Conservation (phyloP, 1,284 basidiomycete species). For the Cryptococcus jaspeensis region DNA sequence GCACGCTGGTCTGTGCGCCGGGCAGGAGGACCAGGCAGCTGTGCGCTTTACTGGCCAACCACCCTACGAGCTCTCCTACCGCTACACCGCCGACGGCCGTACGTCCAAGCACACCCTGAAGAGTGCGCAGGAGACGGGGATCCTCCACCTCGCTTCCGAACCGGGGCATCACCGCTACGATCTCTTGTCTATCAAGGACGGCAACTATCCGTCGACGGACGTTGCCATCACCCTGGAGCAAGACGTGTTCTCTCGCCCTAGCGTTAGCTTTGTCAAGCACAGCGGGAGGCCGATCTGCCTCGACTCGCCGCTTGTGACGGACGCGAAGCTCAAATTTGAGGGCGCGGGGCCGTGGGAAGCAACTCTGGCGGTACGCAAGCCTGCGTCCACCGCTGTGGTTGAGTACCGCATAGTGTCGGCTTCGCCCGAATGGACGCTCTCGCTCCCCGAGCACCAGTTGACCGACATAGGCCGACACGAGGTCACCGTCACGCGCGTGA, state of each 20-base stretch:
- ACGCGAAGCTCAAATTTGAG: slow-evolving; percentile 65
- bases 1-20: slow-evolving; percentile 75
- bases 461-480: slow-evolving; percentile 75
- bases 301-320: slow-evolving; percentile 52
- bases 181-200: slow-evolving; percentile 82
- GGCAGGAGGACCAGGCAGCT: slow-evolving; percentile 72
- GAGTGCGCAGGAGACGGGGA: slow-evolving; percentile 75
- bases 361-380: slow-evolving; percentile 69
- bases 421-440: slow-evolving; percentile 71
- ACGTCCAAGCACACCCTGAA: slow-evolving; percentile 69
- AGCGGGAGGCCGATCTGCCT: slow-evolving; percentile 73
- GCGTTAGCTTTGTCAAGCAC: slow-evolving; percentile 68
- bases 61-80: slow-evolving; percentile 72
- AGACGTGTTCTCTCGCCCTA: slow-evolving; percentile 72
- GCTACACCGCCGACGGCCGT: slow-evolving; percentile 53
- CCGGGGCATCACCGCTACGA: slow-evolving; percentile 84
- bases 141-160: slow-evolving; percentile 77
- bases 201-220: slow-evolving; percentile 64
- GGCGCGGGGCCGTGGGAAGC: slow-evolving; percentile 88
- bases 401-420: slow-evolving; percentile 59
- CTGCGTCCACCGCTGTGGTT: slow-evolving; percentile 66
- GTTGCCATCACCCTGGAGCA: slow-evolving; percentile 71
- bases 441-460: slow-evolving; percentile 71
- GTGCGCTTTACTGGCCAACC: slow-evolving; percentile 76
- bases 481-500: slow-evolving; percentile 70